Percentiles rank a stretch among this genome's conserved stretches.
Conservation (phyloP, 2,329 filamentous ascomycete species). For the Scytalidium lignicola region DNA sequence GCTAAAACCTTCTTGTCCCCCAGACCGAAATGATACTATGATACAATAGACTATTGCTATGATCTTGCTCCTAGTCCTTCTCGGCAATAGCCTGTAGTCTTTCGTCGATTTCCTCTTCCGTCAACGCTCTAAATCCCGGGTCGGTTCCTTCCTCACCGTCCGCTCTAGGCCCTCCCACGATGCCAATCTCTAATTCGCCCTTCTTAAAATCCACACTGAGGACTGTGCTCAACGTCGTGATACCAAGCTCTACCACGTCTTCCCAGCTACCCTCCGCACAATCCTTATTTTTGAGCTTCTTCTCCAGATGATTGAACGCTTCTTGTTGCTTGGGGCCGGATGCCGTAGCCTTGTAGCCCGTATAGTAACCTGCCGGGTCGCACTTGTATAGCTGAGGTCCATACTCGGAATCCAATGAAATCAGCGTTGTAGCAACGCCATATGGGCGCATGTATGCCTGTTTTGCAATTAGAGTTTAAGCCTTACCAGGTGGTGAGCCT, state of each 20-base stretch:
- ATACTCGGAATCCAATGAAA: conserved; percentile 86
- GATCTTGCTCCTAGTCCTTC: conserved; percentile 70
- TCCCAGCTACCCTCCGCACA: conserved; percentile 88
- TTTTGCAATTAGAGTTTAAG: conserved; percentile 12
- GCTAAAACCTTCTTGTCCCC: conserved; percentile 6
- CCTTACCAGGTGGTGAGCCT: conserved; percentile 19
- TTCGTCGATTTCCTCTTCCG: conserved; percentile 97
- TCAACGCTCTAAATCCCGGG: conserved; percentile 77
- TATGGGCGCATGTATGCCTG: conserved; percentile 97
- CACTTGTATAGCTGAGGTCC: conserved; percentile 98
- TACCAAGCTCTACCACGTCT: conserved; percentile 95
- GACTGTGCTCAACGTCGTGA: conserved; percentile 90
- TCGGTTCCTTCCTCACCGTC: conserved; percentile 82
- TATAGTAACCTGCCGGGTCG: conserved; percentile 96
- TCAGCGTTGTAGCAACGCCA: conserved; percentile 90
- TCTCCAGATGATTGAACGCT: conserved; percentile 96
- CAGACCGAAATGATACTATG: not conserved
- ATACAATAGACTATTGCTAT: conserved; percentile 1
- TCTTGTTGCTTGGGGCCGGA: conserved; percentile 98
- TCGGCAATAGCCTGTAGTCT: conserved; percentile 96
- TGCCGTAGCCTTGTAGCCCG: conserved; percentile 96
- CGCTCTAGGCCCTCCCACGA: conserved; percentile 80
- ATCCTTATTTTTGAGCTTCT: conserved; percentile 99
- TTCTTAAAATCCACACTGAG: conserved; percentile 99
- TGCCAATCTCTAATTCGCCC: conserved; percentile 95